These are phyloP conservation scores for Lagenaria siceraria DNA, from an alignment of 306 rosid genomes.

Conservation along the genomic window DNA sequence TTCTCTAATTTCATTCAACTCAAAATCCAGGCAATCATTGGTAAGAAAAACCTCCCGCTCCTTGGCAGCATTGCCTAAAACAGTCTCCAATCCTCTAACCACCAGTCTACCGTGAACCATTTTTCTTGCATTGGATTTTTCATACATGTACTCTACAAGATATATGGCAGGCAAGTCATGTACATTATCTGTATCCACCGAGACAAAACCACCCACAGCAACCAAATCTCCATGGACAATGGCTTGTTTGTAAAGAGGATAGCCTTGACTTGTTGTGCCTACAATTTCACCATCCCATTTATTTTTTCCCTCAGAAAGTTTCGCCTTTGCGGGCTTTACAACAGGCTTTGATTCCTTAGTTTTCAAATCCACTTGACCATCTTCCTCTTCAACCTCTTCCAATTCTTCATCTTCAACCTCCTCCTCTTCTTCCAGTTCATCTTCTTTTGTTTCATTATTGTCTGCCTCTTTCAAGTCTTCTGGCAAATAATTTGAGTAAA, in stretches of 20 bases:
- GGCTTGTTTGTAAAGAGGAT: slow-evolving; percentile 38
- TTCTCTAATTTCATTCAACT: slow-evolving; percentile 40
- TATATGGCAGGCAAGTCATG: slow-evolving; percentile 43
- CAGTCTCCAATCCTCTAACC: slow-evolving; percentile 67
- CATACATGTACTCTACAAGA: slow-evolving; percentile 77
- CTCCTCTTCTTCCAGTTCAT: slow-evolving; percentile 64
- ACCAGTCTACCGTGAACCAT: slow-evolving; percentile 78
- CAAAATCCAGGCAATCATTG: slow-evolving; percentile 53
- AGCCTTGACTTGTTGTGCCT: slow-evolving; percentile 50
- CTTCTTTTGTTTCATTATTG: slow-evolving; percentile 37
- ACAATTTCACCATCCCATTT: slow-evolving; percentile 49
- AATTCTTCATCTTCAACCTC: slow-evolving; percentile 55
- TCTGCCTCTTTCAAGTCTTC: slow-evolving; percentile 39
- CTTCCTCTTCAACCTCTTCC: slow-evolving; percentile 30
- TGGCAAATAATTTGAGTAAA: slow-evolving; percentile 65
- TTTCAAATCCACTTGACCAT: slow-evolving; percentile 15
- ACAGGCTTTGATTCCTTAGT: slow-evolving; percentile 25
- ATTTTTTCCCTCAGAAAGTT: slow-evolving; percentile 22
- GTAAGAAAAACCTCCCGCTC: slow-evolving; percentile 82
- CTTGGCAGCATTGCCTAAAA: slow-evolving; percentile 80
- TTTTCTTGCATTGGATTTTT: slow-evolving; percentile 46
- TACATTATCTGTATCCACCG: slow-evolving; percentile 42
- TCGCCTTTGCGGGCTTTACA: slow-evolving; percentile 18
- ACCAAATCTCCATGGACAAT: slow-evolving; percentile 46
- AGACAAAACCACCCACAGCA: slow-evolving; percentile 57